Evolutionary conservation across 352 stramenopile genomes (phyloP).

Genomic region (Pythium phragmiticola): DNA sequence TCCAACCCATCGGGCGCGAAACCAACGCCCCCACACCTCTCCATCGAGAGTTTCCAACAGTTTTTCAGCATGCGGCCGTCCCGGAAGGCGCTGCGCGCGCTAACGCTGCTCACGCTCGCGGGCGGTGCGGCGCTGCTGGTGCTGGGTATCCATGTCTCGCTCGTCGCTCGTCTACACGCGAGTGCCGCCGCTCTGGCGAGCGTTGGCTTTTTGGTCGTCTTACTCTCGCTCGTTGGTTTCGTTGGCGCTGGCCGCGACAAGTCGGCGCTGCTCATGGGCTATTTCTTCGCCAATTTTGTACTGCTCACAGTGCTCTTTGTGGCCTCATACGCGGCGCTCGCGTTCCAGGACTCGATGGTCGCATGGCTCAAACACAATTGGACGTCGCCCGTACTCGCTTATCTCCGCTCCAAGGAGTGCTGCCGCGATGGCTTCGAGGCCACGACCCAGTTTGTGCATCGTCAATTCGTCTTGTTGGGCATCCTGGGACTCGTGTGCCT

Average conservation of each 20-base stretch:
- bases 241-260: conserved; percentile 64
- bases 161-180: conserved; percentile 45
- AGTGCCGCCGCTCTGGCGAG: conserved; percentile 47
- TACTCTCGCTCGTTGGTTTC: conserved; percentile 63
- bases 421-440: conserved; percentile 54
- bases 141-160: conserved; percentile 52
- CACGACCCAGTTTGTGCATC: conserved; percentile 47
- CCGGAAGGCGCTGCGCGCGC: conserved; percentile 53
- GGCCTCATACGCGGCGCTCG: conserved; percentile 59
- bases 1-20: neutral
- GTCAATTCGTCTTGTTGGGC: conserved; percentile 47
- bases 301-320: conserved; percentile 62
- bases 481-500: conserved; percentile 46
- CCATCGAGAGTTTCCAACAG: neutral
- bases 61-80: conserved; percentile 52
- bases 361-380: conserved; percentile 82
- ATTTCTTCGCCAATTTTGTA: conserved; percentile 77
- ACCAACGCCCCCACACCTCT: conserved; percentile 4
- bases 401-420: conserved; percentile 44
- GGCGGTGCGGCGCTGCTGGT: conserved; percentile 49
- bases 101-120: conserved; percentile 57
- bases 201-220: conserved; percentile 44
- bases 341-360: conserved; percentile 60
- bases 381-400: conserved; percentile 40
- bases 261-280: conserved; percentile 62